Conservation (phyloP, 2,329 filamentous ascomycete species). For the Venturia pyrina region DNA sequence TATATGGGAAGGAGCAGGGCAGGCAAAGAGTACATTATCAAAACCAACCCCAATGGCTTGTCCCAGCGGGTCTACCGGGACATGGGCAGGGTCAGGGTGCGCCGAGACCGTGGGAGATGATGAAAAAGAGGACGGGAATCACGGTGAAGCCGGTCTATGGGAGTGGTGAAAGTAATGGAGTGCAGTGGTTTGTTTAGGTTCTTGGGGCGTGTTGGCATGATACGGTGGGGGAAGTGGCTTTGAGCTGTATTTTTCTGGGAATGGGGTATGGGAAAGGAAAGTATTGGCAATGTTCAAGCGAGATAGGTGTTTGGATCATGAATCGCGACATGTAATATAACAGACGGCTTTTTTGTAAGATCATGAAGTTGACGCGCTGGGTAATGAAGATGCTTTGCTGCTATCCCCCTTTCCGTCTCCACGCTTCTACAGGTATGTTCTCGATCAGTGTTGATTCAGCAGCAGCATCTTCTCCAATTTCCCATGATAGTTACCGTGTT, state of each 20-base stretch:
- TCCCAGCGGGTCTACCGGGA: background rate
- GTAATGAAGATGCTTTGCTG: background rate
- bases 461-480: too few species aligned
- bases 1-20: background rate
- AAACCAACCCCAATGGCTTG: background rate
- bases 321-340: background rate
- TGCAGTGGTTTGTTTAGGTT: background rate
- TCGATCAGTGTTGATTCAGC: too few species aligned
- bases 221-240: background rate
- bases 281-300: background rate
- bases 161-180: background rate
- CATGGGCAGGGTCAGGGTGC: background rate
- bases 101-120: background rate
- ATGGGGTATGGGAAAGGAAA: background rate
- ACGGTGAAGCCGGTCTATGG: background rate
- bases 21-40: constrained; percentile 2
- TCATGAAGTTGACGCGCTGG: background rate
- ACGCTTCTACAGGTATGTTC: too few species aligned
- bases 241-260: background rate
- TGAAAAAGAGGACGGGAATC: background rate
- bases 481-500: too few species aligned
- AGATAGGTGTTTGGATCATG: too few species aligned
- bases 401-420: too few species aligned
- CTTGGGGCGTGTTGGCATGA: background rate
- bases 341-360: background rate